These are phyloP conservation scores for Reutealis trisperma DNA, from an alignment of 345 rosid genomes.

Conservation along the genomic window DNA sequence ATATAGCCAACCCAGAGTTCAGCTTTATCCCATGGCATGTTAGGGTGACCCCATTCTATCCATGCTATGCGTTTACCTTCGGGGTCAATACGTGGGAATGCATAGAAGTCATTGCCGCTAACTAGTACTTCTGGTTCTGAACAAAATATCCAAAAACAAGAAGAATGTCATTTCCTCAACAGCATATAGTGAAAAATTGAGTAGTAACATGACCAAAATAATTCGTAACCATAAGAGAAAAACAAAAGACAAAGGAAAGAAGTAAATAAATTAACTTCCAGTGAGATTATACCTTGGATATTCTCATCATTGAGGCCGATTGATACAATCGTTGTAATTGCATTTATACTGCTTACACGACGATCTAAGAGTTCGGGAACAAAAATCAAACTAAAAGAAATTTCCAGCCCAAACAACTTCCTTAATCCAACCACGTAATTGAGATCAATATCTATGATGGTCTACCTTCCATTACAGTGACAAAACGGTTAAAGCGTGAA, in stretches of 20 bases:
- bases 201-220: not conserved
- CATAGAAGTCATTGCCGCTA: slow-evolving; percentile 89
- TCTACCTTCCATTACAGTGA: slow-evolving; percentile 87
- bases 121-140: slow-evolving; percentile 74
- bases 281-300: slow-evolving; percentile 50
- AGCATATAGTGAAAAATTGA: not conserved
- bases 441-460: not conserved
- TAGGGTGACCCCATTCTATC: slow-evolving; percentile 92
- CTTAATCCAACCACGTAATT: not conserved
- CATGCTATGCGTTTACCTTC: slow-evolving; percentile 75
- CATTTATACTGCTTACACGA: slow-evolving; percentile 52
- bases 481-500: slow-evolving; percentile 55
- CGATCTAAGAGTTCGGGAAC: slow-evolving; percentile 50
- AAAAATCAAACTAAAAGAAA: slow-evolving; percentile 1
- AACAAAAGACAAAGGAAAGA: not conserved
- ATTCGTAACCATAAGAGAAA: not conserved
- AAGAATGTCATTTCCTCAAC: slow-evolving; percentile 9
- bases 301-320: slow-evolving; percentile 44
- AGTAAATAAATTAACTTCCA: not conserved
- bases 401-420: not conserved
- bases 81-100: slow-evolving; percentile 85
- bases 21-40: slow-evolving; percentile 96
- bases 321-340: slow-evolving; percentile 60
- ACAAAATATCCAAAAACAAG: not conserved
- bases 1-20: slow-evolving; percentile 94